phyloP scores from a whole-genome alignment of 192 early-diverging fungal genomes.

The Coemansia sp. region DNA sequence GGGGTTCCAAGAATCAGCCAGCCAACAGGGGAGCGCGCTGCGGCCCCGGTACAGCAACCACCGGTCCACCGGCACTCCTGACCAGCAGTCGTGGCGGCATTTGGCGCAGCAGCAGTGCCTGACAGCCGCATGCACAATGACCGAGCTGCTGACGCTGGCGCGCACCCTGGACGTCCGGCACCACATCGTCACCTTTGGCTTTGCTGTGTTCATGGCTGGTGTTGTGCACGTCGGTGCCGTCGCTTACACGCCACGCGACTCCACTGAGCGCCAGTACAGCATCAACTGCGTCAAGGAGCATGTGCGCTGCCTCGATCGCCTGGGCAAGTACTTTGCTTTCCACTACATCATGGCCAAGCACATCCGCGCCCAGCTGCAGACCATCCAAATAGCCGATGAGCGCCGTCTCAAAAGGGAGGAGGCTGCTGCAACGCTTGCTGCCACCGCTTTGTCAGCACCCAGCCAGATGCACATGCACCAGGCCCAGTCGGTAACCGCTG shows the following conservation, averaged over 20 bases:
- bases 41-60: neutral
- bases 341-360: constrained; percentile 57
- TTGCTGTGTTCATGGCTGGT: constrained; percentile 54
- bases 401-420: constrained; percentile 6
- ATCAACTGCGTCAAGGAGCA: constrained; percentile 54
- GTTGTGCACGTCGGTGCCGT: constrained; percentile 53
- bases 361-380: constrained; percentile 49
- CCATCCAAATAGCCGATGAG: constrained; percentile 37
- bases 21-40: neutral
- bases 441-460: neutral
- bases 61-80: neutral
- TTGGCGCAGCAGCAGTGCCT: constrained; percentile 52
- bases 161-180: constrained; percentile 46
- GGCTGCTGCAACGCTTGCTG: constrained; percentile 13
- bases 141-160: constrained; percentile 39
- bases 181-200: constrained; percentile 53
- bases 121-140: constrained; percentile 54
- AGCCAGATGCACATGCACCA: neutral
- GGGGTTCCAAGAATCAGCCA: neutral
- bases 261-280: constrained; percentile 53
- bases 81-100: constrained; percentile 42
- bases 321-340: constrained; percentile 55
- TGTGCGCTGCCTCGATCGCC: constrained; percentile 37
- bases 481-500: neutral
- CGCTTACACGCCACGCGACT: constrained; percentile 35